Conservation (phyloP, 1,284 basidiomycete genomes). For the Heterobasidion parviporum region DNA sequence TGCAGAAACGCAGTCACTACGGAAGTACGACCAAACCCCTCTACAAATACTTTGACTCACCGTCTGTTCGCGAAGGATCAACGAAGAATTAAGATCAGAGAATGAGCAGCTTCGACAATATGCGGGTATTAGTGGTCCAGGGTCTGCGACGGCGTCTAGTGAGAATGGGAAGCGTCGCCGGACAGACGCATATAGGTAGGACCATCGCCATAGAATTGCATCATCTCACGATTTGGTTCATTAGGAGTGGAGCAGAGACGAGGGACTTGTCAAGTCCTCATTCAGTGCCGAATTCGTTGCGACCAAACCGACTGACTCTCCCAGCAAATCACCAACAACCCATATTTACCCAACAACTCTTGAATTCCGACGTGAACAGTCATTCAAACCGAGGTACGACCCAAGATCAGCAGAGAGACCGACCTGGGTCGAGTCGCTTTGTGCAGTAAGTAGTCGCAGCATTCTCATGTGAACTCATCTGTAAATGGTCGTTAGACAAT, state of each 20-base stretch:
- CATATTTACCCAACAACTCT: conserved; percentile 28
- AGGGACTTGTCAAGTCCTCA: conserved; percentile 49
- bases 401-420: conserved; percentile 11
- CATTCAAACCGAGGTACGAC: not conserved
- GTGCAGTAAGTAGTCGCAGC: conserved; percentile 29
- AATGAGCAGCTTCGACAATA: conserved; percentile 38
- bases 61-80: conserved; percentile 27
- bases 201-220: not conserved
- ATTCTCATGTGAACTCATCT: not conserved
- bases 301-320: conserved; percentile 51
- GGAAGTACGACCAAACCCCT: conserved; percentile 35
- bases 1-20: conserved; percentile 38
- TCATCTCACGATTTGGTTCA: not conserved
- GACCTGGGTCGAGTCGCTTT: conserved; percentile 41
- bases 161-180: conserved; percentile 59
- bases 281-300: conserved; percentile 38
- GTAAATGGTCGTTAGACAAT: conserved; percentile 36
- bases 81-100: conserved; percentile 42
- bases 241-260: conserved; percentile 18
- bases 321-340: conserved; percentile 43
- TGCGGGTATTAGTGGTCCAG: conserved; percentile 18
- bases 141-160: conserved; percentile 34
- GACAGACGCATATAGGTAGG: conserved; percentile 38
- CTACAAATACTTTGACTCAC: not conserved
- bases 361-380: not conserved